Percentiles rank a stretch among this genome's conserved stretches.
Evolutionary conservation across 78 protist genomes (phyloP).

Genomic region (Dictyostelium firmibasis): DNA sequence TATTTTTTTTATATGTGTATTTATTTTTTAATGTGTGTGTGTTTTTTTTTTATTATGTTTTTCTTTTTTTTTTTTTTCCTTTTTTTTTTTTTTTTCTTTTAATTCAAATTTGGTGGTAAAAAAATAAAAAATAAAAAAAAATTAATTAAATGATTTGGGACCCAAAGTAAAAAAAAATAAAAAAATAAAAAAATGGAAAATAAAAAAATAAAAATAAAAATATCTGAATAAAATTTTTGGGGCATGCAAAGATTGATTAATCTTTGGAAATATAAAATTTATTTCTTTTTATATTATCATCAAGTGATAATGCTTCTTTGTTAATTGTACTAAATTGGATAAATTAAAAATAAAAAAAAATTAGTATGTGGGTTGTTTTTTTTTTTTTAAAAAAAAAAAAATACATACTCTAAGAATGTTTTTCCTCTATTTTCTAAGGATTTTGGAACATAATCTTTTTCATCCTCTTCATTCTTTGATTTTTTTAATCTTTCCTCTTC

Average conservation of each 20-base stretch:
- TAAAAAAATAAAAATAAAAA: background rate
- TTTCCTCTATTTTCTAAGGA: slow-evolving; percentile 50
- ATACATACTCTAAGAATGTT: slow-evolving; percentile 48
- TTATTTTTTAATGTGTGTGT: background rate
- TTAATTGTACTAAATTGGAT: background rate
- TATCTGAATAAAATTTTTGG: background rate
- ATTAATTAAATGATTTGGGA: background rate
- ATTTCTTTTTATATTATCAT: slow-evolving; percentile 49
- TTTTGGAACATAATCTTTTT: slow-evolving; percentile 1
- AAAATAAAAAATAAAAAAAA: background rate
- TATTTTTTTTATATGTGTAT: background rate
- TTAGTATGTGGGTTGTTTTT: background rate
- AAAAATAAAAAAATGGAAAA: background rate
- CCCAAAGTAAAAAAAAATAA: background rate
- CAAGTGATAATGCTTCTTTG: slow-evolving; percentile 9
- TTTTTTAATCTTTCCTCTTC: slow-evolving; percentile 44
- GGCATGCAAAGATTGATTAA: background rate
- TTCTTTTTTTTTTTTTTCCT: no score
- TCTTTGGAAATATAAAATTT: slow-evolving; percentile 40
- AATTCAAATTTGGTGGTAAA: background rate
- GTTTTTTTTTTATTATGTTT: background rate
- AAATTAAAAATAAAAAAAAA: background rate
- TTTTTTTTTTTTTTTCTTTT: background rate
- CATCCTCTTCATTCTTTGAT: background rate
- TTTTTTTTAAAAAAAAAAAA: background rate